A percentile compares a stretch with the other conserved stretches of the same genome.
Evolutionary conservation across 192 early-diverging fungal genomes (phyloP).

Genomic region (Coemansia sp.): DNA sequence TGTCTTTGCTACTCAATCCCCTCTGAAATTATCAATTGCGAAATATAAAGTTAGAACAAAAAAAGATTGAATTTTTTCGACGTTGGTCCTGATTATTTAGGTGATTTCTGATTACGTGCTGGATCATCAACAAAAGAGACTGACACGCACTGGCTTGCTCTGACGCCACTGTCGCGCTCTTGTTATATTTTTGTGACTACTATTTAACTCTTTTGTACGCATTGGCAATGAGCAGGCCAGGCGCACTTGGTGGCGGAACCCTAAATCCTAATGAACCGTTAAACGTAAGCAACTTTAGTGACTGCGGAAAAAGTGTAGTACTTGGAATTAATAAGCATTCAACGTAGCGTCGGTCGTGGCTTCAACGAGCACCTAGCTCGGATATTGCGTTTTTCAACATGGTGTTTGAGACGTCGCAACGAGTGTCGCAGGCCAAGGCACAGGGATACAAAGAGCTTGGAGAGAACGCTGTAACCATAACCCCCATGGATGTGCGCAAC

Average conservation of each 20-base stretch:
- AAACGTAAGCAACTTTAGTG: constrained; percentile 7
- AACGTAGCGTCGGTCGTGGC: constrained; percentile 17
- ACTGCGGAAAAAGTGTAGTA: constrained; percentile 11
- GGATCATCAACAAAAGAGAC: too few species aligned
- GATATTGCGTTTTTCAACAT: constrained; percentile 39
- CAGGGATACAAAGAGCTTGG: constrained; percentile 2
- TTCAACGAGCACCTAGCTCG: constrained; percentile 33
- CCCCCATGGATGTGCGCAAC: not conserved
- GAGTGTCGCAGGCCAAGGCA: not conserved
- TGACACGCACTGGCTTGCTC: too few species aligned
- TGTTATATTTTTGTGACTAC: not conserved
- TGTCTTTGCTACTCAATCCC: not conserved
- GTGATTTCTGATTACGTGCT: too few species aligned
- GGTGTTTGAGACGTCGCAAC: constrained; percentile 22
- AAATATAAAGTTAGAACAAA: not conserved
- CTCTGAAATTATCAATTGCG: not conserved
- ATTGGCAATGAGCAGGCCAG: constrained; percentile 3
- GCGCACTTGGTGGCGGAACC: not conserved
- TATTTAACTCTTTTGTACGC: not conserved
- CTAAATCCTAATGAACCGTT: constrained; percentile 1
- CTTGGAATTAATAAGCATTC: not conserved
- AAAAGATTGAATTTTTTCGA: constrained; percentile 1
- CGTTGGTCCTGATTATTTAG: not conserved
- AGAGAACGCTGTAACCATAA: not conserved
- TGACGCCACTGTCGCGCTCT: too few species aligned